Conservation (phyloP, 2,329 filamentous ascomycete species). For the Dothiorella sarmentorum region DNA sequence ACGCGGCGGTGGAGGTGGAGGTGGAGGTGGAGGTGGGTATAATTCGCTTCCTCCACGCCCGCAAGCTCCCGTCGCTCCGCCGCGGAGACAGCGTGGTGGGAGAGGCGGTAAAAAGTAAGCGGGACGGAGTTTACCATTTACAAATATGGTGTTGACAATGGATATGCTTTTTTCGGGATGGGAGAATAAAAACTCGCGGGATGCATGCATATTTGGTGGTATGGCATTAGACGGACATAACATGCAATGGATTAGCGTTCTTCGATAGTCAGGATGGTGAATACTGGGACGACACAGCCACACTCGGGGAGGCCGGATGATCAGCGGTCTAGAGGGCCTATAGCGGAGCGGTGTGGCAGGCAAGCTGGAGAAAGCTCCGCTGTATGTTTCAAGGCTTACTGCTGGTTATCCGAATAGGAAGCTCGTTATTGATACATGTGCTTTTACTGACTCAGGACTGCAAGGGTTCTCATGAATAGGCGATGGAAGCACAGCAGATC, state of each 20-base stretch:
- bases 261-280: neutral
- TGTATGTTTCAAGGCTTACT: neutral
- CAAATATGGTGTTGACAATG: too few species aligned
- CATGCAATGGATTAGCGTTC: neutral
- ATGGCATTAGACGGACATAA: neutral
- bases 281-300: neutral
- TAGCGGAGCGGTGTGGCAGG: constrained; percentile 6
- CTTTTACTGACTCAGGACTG: neutral
- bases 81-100: neutral
- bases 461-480: neutral
- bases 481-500: constrained; percentile 3
- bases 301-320: neutral
- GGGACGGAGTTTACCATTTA: too few species aligned
- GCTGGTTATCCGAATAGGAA: neutral
- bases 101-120: constrained; percentile 3
- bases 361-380: neutral
- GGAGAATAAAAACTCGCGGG: too few species aligned
- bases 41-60: neutral
- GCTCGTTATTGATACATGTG: neutral
- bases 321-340: neutral
- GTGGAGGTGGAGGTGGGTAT: neutral
- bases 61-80: neutral
- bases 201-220: too few species aligned
- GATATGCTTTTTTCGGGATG: neutral
- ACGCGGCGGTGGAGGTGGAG: neutral